Conservation (phyloP, 2,329 filamentous ascomycete species). For the Pseudocercospora musae region DNA sequence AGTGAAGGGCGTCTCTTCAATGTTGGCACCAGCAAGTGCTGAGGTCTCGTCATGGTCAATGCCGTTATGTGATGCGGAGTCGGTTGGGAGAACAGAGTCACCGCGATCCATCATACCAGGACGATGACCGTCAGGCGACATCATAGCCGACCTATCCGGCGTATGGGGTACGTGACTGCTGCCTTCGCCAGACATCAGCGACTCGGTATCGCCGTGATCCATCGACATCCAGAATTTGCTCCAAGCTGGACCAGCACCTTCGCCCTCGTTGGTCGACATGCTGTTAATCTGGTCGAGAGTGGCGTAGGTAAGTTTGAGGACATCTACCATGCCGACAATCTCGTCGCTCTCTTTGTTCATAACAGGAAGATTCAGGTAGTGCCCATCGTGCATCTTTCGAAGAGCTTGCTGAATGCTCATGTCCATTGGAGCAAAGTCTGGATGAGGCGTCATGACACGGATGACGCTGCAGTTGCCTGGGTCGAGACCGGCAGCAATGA, state of each 20-base stretch:
- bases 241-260: slow-evolving; percentile 94
- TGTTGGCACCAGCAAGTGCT: slow-evolving; percentile 53
- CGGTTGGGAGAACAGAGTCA: slow-evolving; percentile 85
- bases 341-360: slow-evolving; percentile 91
- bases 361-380: slow-evolving; percentile 95
- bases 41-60: slow-evolving; percentile 68
- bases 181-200: slow-evolving; percentile 88
- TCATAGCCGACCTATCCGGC: slow-evolving; percentile 64
- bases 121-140: slow-evolving; percentile 71
- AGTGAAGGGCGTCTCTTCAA: slow-evolving; percentile 75
- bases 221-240: slow-evolving; percentile 99
- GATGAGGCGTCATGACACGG: slow-evolving; percentile 97
- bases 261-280: slow-evolving; percentile 67
- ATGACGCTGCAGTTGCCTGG: slow-evolving; percentile 95
- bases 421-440: slow-evolving; percentile 96
- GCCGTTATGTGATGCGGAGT: slow-evolving; percentile 91
- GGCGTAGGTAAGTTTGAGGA: slow-evolving; percentile 95
- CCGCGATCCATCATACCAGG: slow-evolving; percentile 59
- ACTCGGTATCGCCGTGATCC: slow-evolving; percentile 90
- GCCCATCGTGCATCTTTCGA: slow-evolving; percentile 98
- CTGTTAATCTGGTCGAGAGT: slow-evolving; percentile 93
- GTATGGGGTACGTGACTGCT: slow-evolving; percentile 67
- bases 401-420: slow-evolving; percentile 99
- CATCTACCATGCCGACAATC: slow-evolving; percentile 99
- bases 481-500: slow-evolving; percentile 94